Base-by-base conservation (phyloP, 805 yeast genomes). In the Lachancea quebecensis region DNA sequence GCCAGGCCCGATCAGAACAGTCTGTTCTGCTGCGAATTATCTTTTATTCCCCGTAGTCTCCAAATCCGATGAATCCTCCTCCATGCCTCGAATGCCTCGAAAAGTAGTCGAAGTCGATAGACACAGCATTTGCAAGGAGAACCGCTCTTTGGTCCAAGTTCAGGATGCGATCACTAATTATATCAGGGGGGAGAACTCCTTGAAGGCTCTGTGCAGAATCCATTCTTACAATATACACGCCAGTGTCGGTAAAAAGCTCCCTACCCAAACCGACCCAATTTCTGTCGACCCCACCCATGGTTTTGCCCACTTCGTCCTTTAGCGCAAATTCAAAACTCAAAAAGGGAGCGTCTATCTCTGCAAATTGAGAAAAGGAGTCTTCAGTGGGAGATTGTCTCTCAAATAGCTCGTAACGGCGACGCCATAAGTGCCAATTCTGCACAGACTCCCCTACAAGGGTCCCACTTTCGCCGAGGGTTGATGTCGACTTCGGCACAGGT, bases 231-330 rank as follows among this genome's bases (percentile, higher is more conserved):
- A 90, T 78, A 62, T 93, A 91, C 1, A 88, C 90, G 50, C 98
- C 98, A 0, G 96, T 85, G 64, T 93, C 98, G 0, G 98, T 90
- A 58, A 91, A 83, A 57, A 90, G 66, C 60, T 93, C 99, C 57
- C 97, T 75, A 2, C 95, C 95, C 35, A 93, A 67, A 0, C 99
- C 99, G 5, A 85, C 95, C 93, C 96, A 93, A 64, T 89, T 89
- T 56, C 98, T 75, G 62, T 88, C 93, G 1, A 93, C 91, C 1
- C 85, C 72, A 0, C 84, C 96, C 45, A 84, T 67, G 0, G 85
- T 76, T 12, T 72, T 67, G 0, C 81, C 82, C 1, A 68, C 42
- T 34, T 72, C 80, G 60, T 88, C 79, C 31, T 55, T 58, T 2
- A 88, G 84, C 0, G 95, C 90, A 64, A 93, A 93, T 46, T 84